Conservation (phyloP, 805 yeast genomes). For the Sugiyamaella chiloensis region DNA sequence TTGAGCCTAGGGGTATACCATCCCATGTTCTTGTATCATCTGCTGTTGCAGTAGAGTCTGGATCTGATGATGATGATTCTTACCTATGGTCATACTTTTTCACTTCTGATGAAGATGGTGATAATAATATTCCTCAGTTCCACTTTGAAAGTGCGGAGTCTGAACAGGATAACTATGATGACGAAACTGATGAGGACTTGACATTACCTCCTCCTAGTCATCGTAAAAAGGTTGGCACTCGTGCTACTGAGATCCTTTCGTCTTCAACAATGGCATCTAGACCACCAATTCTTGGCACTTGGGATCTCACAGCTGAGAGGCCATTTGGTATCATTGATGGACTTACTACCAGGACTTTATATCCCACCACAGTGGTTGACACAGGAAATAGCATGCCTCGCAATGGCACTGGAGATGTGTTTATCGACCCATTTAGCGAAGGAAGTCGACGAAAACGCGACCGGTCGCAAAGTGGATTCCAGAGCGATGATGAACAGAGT, state of each 20-base stretch:
- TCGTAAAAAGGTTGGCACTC: constrained; percentile 57
- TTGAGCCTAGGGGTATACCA: constrained; percentile 23
- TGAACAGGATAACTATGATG: constrained; percentile 54
- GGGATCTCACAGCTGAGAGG: constrained; percentile 72
- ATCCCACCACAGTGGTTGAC: constrained; percentile 38
- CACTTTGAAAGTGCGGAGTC: not conserved
- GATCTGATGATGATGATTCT: constrained; percentile 59
- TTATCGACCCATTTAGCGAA: not conserved
- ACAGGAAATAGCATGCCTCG: constrained; percentile 23
- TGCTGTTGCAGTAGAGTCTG: constrained; percentile 11
- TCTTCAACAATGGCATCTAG: constrained; percentile 79
- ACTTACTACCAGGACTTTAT: constrained; percentile 76
- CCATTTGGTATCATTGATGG: constrained; percentile 97
- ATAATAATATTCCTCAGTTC: constrained; percentile 25
- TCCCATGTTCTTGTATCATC: constrained; percentile 15
- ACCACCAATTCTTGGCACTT: constrained; percentile 90
- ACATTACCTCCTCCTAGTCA: constrained; percentile 69
- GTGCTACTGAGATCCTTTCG: constrained; percentile 89
- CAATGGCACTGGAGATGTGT: constrained; percentile 9
- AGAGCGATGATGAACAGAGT: constrained; percentile 39
- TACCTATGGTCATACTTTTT: constrained; percentile 75
- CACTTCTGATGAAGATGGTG: constrained; percentile 39
- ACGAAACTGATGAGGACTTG: constrained; percentile 92
- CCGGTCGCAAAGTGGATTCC: constrained; percentile 20
- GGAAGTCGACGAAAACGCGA: constrained; percentile 16